These are phyloP conservation scores for Candida tammaniensis DNA, from an alignment of 805 yeast genomes.

Conservation along the genomic window DNA sequence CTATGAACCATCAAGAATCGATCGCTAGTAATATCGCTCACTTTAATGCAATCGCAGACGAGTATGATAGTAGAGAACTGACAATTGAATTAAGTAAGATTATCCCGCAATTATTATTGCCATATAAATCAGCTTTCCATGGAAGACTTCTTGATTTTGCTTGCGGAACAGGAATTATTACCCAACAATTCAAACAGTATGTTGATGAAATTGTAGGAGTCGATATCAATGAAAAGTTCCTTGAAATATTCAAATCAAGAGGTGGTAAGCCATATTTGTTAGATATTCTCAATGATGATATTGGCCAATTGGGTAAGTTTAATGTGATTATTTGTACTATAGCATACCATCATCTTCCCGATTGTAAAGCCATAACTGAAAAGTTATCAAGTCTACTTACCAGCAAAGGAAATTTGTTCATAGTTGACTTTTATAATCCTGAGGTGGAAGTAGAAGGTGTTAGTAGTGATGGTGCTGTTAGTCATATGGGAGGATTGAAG, in stretches of 20 bases:
- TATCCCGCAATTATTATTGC: slow-evolving; percentile 4
- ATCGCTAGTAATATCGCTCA: slow-evolving; percentile 18
- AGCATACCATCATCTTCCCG: slow-evolving; percentile 38
- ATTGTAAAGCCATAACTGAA: slow-evolving; percentile 26
- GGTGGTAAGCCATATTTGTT: slow-evolving; percentile 13
- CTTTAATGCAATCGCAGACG: slow-evolving; percentile 7
- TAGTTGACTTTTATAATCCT: slow-evolving; percentile 39
- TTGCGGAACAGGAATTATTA: slow-evolving; percentile 41
- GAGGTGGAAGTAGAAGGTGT: slow-evolving; percentile 16
- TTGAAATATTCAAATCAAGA: slow-evolving; percentile 10
- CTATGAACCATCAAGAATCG: slow-evolving; percentile 19
- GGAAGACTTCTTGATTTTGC: slow-evolving; percentile 36
- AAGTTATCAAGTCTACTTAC: slow-evolving; percentile 30
- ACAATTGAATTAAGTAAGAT: slow-evolving; percentile 8
- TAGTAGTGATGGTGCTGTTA: slow-evolving; percentile 14
- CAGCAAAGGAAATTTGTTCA: slow-evolving; percentile 32
- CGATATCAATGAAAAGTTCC: slow-evolving; percentile 31
- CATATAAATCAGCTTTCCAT: not conserved
- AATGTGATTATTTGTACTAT: slow-evolving; percentile 36
- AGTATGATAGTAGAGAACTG: slow-evolving; percentile 22
- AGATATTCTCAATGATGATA: slow-evolving; percentile 25
- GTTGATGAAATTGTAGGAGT: slow-evolving; percentile 21
- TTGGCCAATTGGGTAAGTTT: slow-evolving; percentile 18
- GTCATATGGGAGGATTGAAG: slow-evolving; percentile 33
- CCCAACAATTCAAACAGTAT: slow-evolving; percentile 29